Evolutionary conservation across 148 eudicot genomes (phyloP).

Genomic region (Rhododendron williamsianum): DNA sequence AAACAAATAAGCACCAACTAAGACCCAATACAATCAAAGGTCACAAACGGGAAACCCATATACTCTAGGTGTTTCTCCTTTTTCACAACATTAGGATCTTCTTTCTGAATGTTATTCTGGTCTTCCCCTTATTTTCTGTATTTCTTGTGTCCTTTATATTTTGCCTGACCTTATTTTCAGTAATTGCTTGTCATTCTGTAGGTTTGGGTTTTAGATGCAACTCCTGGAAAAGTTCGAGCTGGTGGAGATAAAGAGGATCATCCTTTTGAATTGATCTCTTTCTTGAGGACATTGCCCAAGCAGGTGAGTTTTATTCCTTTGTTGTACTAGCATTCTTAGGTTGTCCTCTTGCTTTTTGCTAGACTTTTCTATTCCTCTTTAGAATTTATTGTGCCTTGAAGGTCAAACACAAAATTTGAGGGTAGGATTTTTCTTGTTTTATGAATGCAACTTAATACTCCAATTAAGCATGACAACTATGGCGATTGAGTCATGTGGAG

Average conservation of each 20-base stretch:
- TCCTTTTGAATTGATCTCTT: slow-evolving; percentile 76
- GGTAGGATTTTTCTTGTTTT: neutral
- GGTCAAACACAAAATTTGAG: neutral
- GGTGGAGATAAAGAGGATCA: slow-evolving; percentile 85
- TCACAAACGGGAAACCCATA: neutral
- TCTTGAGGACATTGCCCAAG: slow-evolving; percentile 55
- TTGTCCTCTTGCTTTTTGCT: neutral
- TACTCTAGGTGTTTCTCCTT: neutral
- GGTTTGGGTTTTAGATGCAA: slow-evolving; percentile 96
- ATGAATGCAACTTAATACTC: neutral
- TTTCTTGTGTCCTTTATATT: neutral
- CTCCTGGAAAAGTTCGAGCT: slow-evolving; percentile 90
- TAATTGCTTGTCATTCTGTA: slow-evolving; percentile 7
- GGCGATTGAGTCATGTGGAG: neutral
- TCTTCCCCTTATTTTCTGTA: neutral
- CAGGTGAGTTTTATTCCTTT: slow-evolving; percentile 40
- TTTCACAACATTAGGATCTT: neutral
- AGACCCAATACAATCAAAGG: neutral
- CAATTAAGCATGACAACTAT: neutral
- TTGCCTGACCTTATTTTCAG: neutral
- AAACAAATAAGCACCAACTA: neutral
- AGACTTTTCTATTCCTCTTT: neutral
- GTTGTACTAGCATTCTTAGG: neutral
- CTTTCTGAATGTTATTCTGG: neutral
- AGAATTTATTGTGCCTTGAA: neutral